Conservation (phyloP, 805 yeast species). For the Kodamaea hsintzibuensis region DNA sequence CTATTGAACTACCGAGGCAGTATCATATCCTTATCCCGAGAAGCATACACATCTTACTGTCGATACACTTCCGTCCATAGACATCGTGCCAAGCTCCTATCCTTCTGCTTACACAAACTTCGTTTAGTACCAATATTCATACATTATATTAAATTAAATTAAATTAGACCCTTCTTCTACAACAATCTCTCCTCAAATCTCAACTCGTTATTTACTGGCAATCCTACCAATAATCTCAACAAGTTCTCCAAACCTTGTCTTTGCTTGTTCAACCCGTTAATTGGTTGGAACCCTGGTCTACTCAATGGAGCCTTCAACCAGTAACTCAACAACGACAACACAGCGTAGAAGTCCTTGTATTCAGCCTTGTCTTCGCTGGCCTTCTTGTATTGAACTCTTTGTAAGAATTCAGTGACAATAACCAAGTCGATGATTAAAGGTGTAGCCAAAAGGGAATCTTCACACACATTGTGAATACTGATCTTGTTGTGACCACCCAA, state of each 20-base stretch:
- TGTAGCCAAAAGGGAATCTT: conserved; percentile 91
- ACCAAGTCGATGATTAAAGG: conserved; percentile 92
- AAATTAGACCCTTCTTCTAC: too few species aligned
- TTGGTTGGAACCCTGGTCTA: conserved; percentile 85
- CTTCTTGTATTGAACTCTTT: conserved; percentile 79
- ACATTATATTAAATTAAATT: not conserved
- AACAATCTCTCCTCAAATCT: conserved; percentile 88
- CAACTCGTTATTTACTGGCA: conserved; percentile 86
- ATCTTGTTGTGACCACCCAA: conserved; percentile 96
- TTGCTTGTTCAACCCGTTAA: conserved; percentile 94
- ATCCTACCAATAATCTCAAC: conserved; percentile 84
- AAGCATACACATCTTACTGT: too few species aligned
- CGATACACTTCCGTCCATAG: too few species aligned
- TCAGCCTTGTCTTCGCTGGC: conserved; percentile 43
- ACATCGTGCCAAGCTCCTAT: too few species aligned
- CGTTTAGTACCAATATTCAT: too few species aligned
- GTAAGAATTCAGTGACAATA: conserved; percentile 84
- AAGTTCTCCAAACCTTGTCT: conserved; percentile 90
- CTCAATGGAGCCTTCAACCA: conserved; percentile 97
- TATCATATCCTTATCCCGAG: too few species aligned
- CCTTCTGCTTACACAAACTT: too few species aligned
- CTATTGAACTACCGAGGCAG: too few species aligned
- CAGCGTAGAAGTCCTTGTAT: conserved; percentile 75
- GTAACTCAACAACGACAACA: conserved; percentile 82
- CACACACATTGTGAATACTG: conserved; percentile 93